Evolutionary conservation across 2,329 filamentous ascomycete species (phyloP), one percentile per base, ranked within the genome.

Genomic region (Aspergillus sp.): DNA sequence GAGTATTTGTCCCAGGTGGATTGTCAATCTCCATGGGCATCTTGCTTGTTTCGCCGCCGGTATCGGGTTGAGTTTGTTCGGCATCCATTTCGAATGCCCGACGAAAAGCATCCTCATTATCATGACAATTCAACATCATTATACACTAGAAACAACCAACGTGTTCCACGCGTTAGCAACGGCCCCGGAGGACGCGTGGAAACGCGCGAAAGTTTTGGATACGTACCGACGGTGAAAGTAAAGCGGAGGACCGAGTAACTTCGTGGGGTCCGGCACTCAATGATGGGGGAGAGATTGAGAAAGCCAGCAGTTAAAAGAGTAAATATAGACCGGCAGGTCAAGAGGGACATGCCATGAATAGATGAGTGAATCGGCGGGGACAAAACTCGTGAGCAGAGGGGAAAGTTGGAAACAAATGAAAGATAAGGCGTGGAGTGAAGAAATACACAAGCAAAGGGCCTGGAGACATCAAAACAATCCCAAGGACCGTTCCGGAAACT

Each of bases 391-490:
- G 22, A 2, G 2, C 34, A n/a, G 22, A 22, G n/a, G 24, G 36
- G 22, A 18, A 43, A 15, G 24, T 24, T n/a, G 30, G 42, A 53
- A 50, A 53, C 42, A 26, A 45, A 50, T 30, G 41, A 18, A 52
- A 39, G 22, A 51, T 39, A 41, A 43, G 36, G 38, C 60, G 38
- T 53, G 24, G 56, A 42, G 50, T 17, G 53, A 51, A 47, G 34
- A 61, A 41, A 42, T 39, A 49, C 49, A n/a, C 11, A 47, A 11
- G 24, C 30, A 15, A 39, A 52, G 34, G n/a, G 12, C 15, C 32
- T 42, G 9, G 48, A 52, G 48, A 32, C 18, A 55, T 38, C 53
- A 55, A 49, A 55, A 55, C 38, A 52, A 45, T 43, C 36, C 6
- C 18, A 11, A 26, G 15, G 39, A 44, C 15, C 30, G 11, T 9